Evolutionary conservation across 768 basidiomycete genomes (phyloP).

Genomic region (Coprinopsis sp.): DNA sequence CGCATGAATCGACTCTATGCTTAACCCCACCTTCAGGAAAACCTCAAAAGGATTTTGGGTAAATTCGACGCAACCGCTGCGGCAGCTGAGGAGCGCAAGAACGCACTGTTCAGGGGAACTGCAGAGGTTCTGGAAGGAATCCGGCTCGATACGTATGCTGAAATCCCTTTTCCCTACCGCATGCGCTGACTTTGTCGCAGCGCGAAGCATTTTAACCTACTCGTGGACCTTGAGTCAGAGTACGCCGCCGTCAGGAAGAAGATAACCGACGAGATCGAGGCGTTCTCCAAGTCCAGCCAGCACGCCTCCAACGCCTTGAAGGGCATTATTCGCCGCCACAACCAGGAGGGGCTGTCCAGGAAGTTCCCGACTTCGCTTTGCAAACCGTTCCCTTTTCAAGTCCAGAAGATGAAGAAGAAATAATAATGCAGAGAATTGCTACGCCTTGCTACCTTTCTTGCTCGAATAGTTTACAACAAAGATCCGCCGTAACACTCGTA

Average conservation of each 20-base stretch:
- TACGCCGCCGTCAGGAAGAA: slow-evolving; percentile 42
- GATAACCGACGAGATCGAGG: slow-evolving; percentile 37
- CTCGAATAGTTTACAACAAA: not conserved
- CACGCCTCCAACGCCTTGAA: slow-evolving; percentile 31
- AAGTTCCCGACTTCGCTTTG: slow-evolving; percentile 43
- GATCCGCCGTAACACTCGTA: not conserved
- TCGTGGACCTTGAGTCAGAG: slow-evolving; percentile 53
- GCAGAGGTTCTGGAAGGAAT: slow-evolving; percentile 41
- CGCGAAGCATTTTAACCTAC: slow-evolving; percentile 43
- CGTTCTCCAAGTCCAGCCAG: slow-evolving; percentile 36
- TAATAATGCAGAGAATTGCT: too few species aligned
- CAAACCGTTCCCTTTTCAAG: slow-evolving; percentile 5
- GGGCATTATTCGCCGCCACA: slow-evolving; percentile 42
- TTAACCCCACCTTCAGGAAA: too few species aligned
- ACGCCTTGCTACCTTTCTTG: not conserved
- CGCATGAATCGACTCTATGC: too few species aligned
- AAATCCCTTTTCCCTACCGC: not conserved
- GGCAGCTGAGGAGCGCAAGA: slow-evolving; percentile 40
- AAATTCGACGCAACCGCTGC: slow-evolving; percentile 45
- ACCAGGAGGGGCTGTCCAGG: slow-evolving; percentile 43
- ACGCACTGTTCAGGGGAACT: slow-evolving; percentile 43
- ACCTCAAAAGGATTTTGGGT: slow-evolving; percentile 41
- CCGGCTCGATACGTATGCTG: slow-evolving; percentile 36
- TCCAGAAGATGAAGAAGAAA: not conserved
- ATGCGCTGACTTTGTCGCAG: slow-evolving; percentile 25